A percentile compares a stretch with the other conserved stretches of the same genome.
These are phyloP conservation scores for Arthonia radiata DNA, from an alignment of 495 filamentous ascomycete species.

Conservation along the genomic window DNA sequence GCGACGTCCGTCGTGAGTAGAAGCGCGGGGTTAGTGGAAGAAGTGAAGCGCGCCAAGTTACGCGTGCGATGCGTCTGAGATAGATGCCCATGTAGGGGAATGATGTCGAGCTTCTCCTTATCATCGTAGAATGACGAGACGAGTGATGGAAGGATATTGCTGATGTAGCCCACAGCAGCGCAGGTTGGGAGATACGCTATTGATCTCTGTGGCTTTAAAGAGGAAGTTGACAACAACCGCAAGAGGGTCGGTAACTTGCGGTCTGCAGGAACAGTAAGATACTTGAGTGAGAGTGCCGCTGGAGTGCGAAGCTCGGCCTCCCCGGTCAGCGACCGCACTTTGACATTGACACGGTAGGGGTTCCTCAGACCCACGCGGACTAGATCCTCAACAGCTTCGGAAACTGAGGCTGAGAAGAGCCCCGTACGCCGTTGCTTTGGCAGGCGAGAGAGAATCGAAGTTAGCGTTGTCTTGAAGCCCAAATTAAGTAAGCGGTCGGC, in stretches of 20 bases:
- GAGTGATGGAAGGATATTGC: slow-evolving; percentile 42
- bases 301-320: slow-evolving; percentile 73
- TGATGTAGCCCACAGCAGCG: slow-evolving; percentile 82
- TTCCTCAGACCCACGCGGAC: slow-evolving; percentile 83
- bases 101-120: slow-evolving; percentile 28
- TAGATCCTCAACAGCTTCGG: slow-evolving; percentile 74
- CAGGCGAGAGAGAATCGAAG: slow-evolving; percentile 56
- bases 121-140: slow-evolving; percentile 15
- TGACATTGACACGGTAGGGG: slow-evolving; percentile 78
- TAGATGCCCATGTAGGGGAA: slow-evolving; percentile 79
- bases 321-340: slow-evolving; percentile 53
- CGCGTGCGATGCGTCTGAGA: slow-evolving; percentile 51
- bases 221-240: slow-evolving; percentile 39
- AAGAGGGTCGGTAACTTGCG: slow-evolving; percentile 54
- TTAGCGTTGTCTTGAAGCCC: slow-evolving; percentile 81
- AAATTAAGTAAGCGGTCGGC: slow-evolving; percentile 80
- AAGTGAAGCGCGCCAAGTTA: slow-evolving; percentile 59
- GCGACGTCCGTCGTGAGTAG: slow-evolving; percentile 75
- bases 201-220: slow-evolving; percentile 53
- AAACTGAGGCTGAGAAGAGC: slow-evolving; percentile 78
- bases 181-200: slow-evolving; percentile 91
- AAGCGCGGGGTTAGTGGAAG: slow-evolving; percentile 34
- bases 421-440: slow-evolving; percentile 89
- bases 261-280: slow-evolving; percentile 44
- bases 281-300: too few relatives aligned